Evolutionary conservation across 208 protist species (phyloP), one percentile per base, ranked within the genome.

Genomic region (Crithidia mellificae): DNA sequence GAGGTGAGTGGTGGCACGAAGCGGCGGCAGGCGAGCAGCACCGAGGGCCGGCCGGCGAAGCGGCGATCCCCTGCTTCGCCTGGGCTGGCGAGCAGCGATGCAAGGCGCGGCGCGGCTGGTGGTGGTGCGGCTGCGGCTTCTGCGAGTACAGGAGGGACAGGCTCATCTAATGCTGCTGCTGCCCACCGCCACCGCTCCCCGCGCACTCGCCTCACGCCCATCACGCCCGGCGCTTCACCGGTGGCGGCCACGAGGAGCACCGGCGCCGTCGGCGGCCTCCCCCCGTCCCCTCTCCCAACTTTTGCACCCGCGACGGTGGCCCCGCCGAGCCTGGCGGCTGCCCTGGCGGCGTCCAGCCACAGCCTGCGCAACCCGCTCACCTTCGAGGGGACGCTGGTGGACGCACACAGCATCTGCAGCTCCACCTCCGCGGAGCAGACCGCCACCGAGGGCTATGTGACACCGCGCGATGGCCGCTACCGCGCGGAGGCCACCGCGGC

Each of bases 321-420:
- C 14, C 44, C 61, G 1, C 30, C 59, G 22, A 36, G 41, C 4
- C 14, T 65, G 20, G 52, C 58, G 9, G 61, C 61, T 44, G 36
- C 53, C 2, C n/a, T 68, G 53, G 61, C 44, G 32, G 49, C 36
- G 30, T 22, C 32, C 5, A 11, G 27, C 19, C 52, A 17, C 34
- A 47, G 49, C 44, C 27, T 50, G 38, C 68, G 61, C 24, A 47
- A 39, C 8, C 63, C 25, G 12, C 27, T 64, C 2, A n/a, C 62
- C 15, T 36, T 61, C 3, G 38, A 68, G n/a, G 19, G 47, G 14
- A 68, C 50, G n/a, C 24, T 55, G 25, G 56, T 76, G 34, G 38
- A 70, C 20, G 70, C 70, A 6, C 54, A 69, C 25, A 50, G 53
- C 41, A 51, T 54, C 25, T 46, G 56, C 46, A 65, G 63, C 62